Base-by-base conservation (phyloP, 768 basidiomycete species). In the Suillus subluteus region DNA sequence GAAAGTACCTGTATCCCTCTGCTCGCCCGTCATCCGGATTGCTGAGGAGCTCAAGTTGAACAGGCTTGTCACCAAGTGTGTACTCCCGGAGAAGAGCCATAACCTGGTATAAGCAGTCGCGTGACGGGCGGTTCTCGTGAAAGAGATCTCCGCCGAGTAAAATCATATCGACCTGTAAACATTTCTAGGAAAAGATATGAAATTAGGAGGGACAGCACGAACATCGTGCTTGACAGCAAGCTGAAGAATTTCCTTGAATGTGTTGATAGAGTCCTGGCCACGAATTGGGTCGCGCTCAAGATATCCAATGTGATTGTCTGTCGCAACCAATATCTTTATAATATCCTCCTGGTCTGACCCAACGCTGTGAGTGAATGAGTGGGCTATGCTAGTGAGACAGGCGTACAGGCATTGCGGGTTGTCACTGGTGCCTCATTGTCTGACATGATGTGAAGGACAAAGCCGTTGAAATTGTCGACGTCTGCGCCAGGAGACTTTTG, bases 241-340 rank as follows among this genome's bases (percentile, higher is more conserved):
- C 74, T 98, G 89, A 23, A 99, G 80, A 61, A 99, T 94, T 80
- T 99, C 98, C 70, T 85, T 86, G 79, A 99, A 99, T 0, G 96
- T 94, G 77, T 97, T 92, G 71, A 99, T 92, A 3, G 95, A 93
- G 75, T 99, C 98, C 77, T 94, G 91, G 0, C 97, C 96, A 38
- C 98, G 87, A 52, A 98, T 84, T 2, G 98, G 96, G 74, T 99
- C 98, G 67, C 95, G 86, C 79, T 99, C 97, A 68, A 91, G 85
- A 79, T 94, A 98, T 0, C 98, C 98, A 68, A 99, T 92, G 73
- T 98, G 96, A 70, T 95, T 97, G 79, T 98, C 96, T 0, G 96
- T 98, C 7, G 96, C 96, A 8, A 98, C 88, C 75, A 98, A 78
- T 72, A 98, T 95, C 67, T 81, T 83, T 67, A 95, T 88, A 1